Evolutionary conservation across 106 monocot genomes (phyloP).

Genomic region (Dendrobium officinale): DNA sequence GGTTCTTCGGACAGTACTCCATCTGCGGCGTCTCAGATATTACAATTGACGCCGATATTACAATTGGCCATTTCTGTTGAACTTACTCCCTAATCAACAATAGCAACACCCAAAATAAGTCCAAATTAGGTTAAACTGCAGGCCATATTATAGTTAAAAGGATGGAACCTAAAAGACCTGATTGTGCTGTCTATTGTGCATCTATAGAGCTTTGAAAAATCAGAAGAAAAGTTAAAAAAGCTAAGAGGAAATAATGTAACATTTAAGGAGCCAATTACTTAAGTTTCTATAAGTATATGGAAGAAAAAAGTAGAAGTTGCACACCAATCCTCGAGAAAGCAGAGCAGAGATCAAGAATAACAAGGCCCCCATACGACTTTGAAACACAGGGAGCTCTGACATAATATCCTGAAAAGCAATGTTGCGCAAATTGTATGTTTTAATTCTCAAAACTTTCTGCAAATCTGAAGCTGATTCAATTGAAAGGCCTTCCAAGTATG

Average conservation of each 20-base stretch:
- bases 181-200: not conserved
- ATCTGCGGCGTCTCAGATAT: not conserved
- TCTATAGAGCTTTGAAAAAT: not conserved
- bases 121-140: not conserved
- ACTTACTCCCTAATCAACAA: not conserved
- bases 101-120: not conserved
- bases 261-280: not conserved
- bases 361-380: conserved; percentile 83
- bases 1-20: not conserved
- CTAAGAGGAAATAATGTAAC: not conserved
- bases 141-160: not conserved
- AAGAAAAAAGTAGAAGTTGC: not conserved
- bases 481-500: conserved; percentile 60
- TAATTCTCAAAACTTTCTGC: conserved; percentile 69
- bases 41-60: not conserved
- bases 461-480: conserved; percentile 84
- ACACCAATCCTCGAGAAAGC: conserved; percentile 90
- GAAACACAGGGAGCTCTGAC: conserved; percentile 53
- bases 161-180: not conserved
- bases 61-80: not conserved
- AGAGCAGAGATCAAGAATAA: conserved; percentile 91
- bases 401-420: conserved; percentile 41
- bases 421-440: conserved; percentile 37
- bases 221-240: not conserved
- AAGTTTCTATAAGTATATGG: not conserved